These are phyloP conservation scores for Sugiyamaella paludigena DNA, from an alignment of 1,139 yeast species.

Conservation along the genomic window DNA sequence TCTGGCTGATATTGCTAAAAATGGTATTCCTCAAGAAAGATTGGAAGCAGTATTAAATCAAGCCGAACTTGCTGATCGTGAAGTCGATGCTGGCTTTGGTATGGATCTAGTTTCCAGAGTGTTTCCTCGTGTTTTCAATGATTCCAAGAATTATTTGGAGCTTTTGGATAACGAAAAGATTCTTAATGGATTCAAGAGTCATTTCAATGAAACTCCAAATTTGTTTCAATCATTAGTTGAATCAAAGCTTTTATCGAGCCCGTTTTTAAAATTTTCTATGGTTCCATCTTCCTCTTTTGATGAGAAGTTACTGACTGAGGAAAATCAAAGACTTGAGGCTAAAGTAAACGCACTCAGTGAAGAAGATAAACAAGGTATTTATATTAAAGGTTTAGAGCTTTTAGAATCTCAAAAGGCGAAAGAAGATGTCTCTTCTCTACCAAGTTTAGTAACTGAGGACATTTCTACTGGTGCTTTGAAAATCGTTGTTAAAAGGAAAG, in stretches of 20 bases:
- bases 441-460: slow-evolving; percentile 70
- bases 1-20: slow-evolving; percentile 35
- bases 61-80: slow-evolving; percentile 76
- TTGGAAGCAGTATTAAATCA: slow-evolving; percentile 86
- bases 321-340: slow-evolving; percentile 48
- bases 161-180: slow-evolving; percentile 63
- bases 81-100: slow-evolving; percentile 90
- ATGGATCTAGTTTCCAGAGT: slow-evolving; percentile 69
- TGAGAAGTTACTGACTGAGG: slow-evolving; percentile 51
- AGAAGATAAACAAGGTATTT: slow-evolving; percentile 58
- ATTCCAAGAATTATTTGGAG: slow-evolving; percentile 68
- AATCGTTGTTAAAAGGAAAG: slow-evolving; percentile 33
- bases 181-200: slow-evolving; percentile 57
- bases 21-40: slow-evolving; percentile 56
- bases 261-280: slow-evolving; percentile 74
- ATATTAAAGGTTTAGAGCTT: slow-evolving; percentile 56
- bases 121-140: slow-evolving; percentile 82
- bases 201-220: slow-evolving; percentile 55
- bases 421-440: slow-evolving; percentile 77
- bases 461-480: slow-evolving; percentile 59
- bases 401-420: slow-evolving; percentile 60
- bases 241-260: slow-evolving; percentile 50
- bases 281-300: slow-evolving; percentile 61
- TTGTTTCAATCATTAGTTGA: slow-evolving; percentile 55
- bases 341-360: slow-evolving; percentile 49